These are phyloP conservation scores for Beauveria scarabaeidicola DNA, from an alignment of 2,329 filamentous ascomycete species.

Conservation along the genomic window DNA sequence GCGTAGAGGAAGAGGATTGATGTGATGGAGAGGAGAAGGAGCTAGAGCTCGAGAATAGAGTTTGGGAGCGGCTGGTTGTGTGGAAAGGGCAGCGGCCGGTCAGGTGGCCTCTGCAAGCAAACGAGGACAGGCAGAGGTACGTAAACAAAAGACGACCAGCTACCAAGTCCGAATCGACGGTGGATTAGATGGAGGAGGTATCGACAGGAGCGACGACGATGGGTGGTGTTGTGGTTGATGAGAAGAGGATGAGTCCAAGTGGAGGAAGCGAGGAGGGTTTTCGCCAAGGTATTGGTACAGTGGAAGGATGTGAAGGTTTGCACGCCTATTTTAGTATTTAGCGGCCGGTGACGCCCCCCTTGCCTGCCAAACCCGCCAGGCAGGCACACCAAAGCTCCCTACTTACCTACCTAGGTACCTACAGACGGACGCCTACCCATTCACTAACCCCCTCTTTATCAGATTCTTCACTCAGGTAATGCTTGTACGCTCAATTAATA, in stretches of 20 bases:
- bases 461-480: no score
- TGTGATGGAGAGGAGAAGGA: slow-evolving; percentile 16
- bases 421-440: not conserved
- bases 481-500: not conserved
- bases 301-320: slow-evolving; percentile 5
- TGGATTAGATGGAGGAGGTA: slow-evolving; percentile 6
- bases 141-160: slow-evolving; percentile 10
- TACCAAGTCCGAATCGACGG: slow-evolving; percentile 11
- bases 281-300: slow-evolving; percentile 1
- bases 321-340: not conserved
- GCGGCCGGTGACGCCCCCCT: not conserved
- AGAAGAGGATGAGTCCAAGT: slow-evolving; percentile 3
- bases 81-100: slow-evolving; percentile 23
- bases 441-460: no score
- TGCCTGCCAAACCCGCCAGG: not conserved
- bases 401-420: not conserved
- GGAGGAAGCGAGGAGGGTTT: slow-evolving; percentile 9
- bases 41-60: slow-evolving; percentile 22
- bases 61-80: slow-evolving; percentile 9
- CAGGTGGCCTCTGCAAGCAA: slow-evolving; percentile 29
- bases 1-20: slow-evolving; percentile 15
- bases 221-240: slow-evolving; percentile 9
- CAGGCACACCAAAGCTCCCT: not conserved
- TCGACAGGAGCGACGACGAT: slow-evolving; percentile 9
- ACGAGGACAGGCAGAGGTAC: slow-evolving; percentile 12